phyloP scores from a whole-genome alignment of 2,329 filamentous ascomycete genomes.

The Nigrograna mackinnonii region DNA sequence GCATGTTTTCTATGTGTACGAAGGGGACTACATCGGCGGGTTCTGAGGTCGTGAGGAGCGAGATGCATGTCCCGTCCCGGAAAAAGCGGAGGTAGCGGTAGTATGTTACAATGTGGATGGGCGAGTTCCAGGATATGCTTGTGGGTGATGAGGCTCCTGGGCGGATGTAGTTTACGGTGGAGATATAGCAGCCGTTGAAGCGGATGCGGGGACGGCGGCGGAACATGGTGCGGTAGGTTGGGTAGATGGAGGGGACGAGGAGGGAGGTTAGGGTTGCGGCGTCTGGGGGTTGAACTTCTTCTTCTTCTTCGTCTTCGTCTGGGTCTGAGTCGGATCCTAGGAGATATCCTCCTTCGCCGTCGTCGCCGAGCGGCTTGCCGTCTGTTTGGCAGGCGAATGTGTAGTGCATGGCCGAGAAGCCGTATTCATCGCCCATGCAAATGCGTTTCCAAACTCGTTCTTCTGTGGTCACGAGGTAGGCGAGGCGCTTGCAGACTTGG shows the following conservation, averaged over 20 bases:
- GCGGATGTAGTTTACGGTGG: conserved; percentile 92
- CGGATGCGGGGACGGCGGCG: conserved; percentile 81
- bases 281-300: conserved; percentile 7
- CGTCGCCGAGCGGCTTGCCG: conserved; percentile 48
- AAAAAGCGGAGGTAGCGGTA: conserved; percentile 97
- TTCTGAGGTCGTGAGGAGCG: conserved; percentile 78
- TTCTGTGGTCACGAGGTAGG: conserved; percentile 82
- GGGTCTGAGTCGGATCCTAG: conserved; percentile 26
- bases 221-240: conserved; percentile 69
- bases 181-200: conserved; percentile 96
- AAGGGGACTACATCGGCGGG: conserved; percentile 87
- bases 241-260: conserved; percentile 40
- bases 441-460: conserved; percentile 84
- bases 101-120: conserved; percentile 95
- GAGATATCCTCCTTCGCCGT: conserved; percentile 33
- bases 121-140: conserved; percentile 73
- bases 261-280: conserved; percentile 27
- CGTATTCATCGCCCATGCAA: conserved; percentile 71
- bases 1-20: conserved; percentile 72
- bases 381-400: conserved; percentile 67
- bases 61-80: conserved; percentile 82
- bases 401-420: conserved; percentile 84
- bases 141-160: conserved; percentile 74
- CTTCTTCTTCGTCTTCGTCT: conserved; percentile 13
- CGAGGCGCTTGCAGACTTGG: conserved; percentile 83